phyloP scores from a whole-genome alignment of 768 basidiomycete species.

The Mycena sanguinolenta region DNA sequence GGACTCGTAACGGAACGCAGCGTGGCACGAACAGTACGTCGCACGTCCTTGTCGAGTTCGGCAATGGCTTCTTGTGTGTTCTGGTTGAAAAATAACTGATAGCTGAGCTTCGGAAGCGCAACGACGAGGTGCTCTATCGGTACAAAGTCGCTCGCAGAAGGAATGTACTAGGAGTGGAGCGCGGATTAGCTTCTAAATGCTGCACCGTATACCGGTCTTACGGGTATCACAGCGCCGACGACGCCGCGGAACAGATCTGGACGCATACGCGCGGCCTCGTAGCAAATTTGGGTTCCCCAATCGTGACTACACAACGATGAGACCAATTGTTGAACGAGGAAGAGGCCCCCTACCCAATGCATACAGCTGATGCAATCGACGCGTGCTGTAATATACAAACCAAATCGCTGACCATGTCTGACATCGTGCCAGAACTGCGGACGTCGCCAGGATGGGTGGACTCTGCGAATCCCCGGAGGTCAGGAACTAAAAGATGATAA shows the following conservation, averaged over 20 bases:
- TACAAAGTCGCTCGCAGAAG: conserved; percentile 61
- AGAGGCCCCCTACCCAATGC: conserved; percentile 67
- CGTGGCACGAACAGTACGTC: conserved; percentile 69
- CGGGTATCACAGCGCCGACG: conserved; percentile 71
- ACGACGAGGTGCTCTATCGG: conserved; percentile 57
- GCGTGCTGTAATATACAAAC: conserved; percentile 72
- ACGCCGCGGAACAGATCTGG: conserved; percentile 75
- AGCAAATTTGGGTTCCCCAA: conserved; percentile 79
- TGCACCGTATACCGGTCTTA: conserved; percentile 44
- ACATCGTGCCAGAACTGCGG: conserved; percentile 68
- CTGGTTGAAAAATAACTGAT: conserved; percentile 74
- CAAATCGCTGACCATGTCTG: conserved; percentile 73
- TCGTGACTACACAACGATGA: conserved; percentile 66
- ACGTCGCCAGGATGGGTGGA: conserved; percentile 77
- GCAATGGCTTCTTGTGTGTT: conserved; percentile 60
- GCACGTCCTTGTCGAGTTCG: conserved; percentile 70
- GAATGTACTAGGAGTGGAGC: conserved; percentile 66
- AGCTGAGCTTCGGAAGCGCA: conserved; percentile 66
- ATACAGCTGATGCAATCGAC: conserved; percentile 62
- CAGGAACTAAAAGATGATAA: conserved; percentile 72
- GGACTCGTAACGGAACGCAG: conserved; percentile 66
- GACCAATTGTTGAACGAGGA: background rate
- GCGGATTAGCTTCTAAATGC: conserved; percentile 12
- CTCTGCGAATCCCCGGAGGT: conserved; percentile 78
- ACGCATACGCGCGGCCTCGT: conserved; percentile 75